Evolutionary conservation across 1,284 basidiomycete genomes (phyloP), one percentile per base, ranked within the genome.

Genomic region (Sparassis latifolia): DNA sequence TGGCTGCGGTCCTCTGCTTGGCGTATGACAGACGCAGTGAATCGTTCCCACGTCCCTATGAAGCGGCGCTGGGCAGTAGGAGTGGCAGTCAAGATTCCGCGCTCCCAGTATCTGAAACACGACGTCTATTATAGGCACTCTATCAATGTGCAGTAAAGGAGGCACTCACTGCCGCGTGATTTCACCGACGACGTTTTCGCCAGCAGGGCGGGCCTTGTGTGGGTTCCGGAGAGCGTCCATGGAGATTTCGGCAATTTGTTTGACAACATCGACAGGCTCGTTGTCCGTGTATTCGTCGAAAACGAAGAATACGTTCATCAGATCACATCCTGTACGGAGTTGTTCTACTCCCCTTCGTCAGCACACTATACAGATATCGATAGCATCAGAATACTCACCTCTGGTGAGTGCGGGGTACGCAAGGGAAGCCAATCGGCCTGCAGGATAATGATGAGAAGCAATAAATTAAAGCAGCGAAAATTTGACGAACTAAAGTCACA

Each of bases 1-100:
- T 49, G 40, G 7, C 59, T 56, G 28, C 67, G 59, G 49, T 63
- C 63, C 7, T 48, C 42, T 0, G 66, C 62, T 51, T 69, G 63
- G 35, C 58, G 51, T 9, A 61, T 48, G 5, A 68, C 57, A 3
- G 66, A 61, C 33, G 64, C 53, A 45, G 66, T 59, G 52, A 61
- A 70, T 39, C 20, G 48, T 5, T 29, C 42, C 49, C 53, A 59
- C 1, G 49, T 33, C 10, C 47, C 39, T 10, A 55, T 42, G 46
- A 60, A 59, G 3, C 51, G 58, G 6, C 41, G 33, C 42, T 50
- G 54, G 5, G 54, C 35, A 5, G 42, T 32, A 1, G 39, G 32
- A 3, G 45, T 53, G 4, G 56, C 50, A 10, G 51, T 42, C 28
- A 40, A 40, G n/a, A 50, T 45, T 1, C 48, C 58, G 3, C 40